A percentile compares a stretch with the other conserved stretches of the same genome.
Conservation (phyloP, 163 green algal genomes). For the Picocystis sp. region DNA sequence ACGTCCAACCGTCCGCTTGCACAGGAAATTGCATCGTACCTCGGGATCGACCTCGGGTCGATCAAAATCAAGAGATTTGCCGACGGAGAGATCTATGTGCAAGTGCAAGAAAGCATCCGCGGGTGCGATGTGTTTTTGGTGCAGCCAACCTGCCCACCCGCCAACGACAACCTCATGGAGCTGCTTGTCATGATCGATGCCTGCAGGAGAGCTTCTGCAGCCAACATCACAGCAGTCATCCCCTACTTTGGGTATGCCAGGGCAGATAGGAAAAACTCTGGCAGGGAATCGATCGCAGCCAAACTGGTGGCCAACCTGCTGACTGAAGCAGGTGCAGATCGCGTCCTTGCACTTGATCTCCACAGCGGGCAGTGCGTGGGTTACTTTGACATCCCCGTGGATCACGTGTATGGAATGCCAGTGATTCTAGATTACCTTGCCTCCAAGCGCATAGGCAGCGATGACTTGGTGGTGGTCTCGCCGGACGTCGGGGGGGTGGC, state of each 20-base stretch:
- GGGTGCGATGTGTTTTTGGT: conserved; percentile 99
- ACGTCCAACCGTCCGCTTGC: conserved; percentile 57
- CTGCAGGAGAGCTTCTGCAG: conserved; percentile 66
- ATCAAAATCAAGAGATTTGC: conserved; percentile 97
- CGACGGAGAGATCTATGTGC: conserved; percentile 96
- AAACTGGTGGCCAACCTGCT: conserved; percentile 39
- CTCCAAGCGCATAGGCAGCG: conserved; percentile 73
- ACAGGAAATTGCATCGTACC: conserved; percentile 84
- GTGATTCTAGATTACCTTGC: conserved; percentile 95
- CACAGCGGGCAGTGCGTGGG: conserved; percentile 94
- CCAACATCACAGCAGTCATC: conserved; percentile 90
- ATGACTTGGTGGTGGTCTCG: conserved; percentile 92
- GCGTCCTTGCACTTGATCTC: conserved; percentile 90
- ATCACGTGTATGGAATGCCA: conserved; percentile 88
- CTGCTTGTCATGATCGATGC: conserved; percentile 97
- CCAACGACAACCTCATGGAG: conserved; percentile 90
- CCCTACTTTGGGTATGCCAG: conserved; percentile 82
- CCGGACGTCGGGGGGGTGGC: conserved; percentile 96
- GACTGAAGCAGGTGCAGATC: conserved; percentile 51
- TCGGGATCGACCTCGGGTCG: conserved; percentile 79
- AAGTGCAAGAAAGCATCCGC: conserved; percentile 89
- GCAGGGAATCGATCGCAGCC: conserved; percentile 36
- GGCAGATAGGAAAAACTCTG: conserved; percentile 79
- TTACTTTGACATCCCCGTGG: conserved; percentile 99
- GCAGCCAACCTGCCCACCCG: conserved; percentile 78